Base-by-base conservation (phyloP, 164 flowering plant genomes). In the Umbilicus rupestris region DNA sequence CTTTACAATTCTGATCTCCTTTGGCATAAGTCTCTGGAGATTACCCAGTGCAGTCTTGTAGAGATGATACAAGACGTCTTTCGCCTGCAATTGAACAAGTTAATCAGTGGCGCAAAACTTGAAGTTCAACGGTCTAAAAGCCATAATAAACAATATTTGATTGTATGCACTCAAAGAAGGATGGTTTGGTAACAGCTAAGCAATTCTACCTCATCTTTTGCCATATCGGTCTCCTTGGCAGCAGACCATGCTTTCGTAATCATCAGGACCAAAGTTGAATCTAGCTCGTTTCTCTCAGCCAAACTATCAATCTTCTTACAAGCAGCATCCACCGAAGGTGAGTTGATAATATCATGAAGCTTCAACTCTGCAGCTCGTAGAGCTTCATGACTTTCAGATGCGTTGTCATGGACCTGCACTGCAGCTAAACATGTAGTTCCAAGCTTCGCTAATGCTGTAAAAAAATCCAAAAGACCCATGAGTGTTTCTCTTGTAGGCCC, bases 221-320 rank as follows among this genome's bases (percentile, higher is more conserved):
- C 79, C 92, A 88, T 75, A 78, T 77, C 77, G 12, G 97, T 68
- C 64, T 89, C 96, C 75, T 87, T 88, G 63, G 96, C 85, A 68
- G 84, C 85, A 65, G 99, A 87, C 96, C 94, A 95, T 28, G 97
- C 96, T 79, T 92, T 95, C 37, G 89, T 80, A 67, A 85, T 77
- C 97, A 88, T 84, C 73, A 85, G 75, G 68, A 80, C 78, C 73
- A 87, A 50, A n/a, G 94, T 79, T 17, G 99, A 82, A 78, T 89
- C 97, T 62, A 89, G 88, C 73, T 88, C 82, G 68, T 86, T 92
- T 67, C 86, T 90, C 72, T 80, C 87, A 19, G 92, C 97, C 76
- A 89, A 80, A 76, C 69, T 70, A 68, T 92, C 97, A 50, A 89
- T 92, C 79, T 92, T 91, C 76, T 72, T 73, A 74, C 92, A 85